phyloP scores from a whole-genome alignment of 2,329 filamentous ascomycete genomes.

The Mycogone perniciosa region DNA sequence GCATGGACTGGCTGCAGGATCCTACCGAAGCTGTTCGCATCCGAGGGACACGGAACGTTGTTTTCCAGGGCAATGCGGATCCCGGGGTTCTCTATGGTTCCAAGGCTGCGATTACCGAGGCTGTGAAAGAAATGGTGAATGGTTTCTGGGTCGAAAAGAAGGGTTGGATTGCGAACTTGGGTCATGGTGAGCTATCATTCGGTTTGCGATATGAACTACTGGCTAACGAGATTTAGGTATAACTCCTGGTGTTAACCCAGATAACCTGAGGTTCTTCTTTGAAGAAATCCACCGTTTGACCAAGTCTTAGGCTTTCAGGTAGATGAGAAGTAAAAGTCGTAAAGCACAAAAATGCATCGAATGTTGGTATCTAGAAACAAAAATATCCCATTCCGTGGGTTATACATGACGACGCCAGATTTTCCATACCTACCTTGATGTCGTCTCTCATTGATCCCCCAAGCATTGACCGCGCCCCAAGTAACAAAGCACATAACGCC shows the following conservation, averaged over 20 bases:
- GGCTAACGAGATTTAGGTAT: constrained; percentile 54
- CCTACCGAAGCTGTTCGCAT: constrained; percentile 76
- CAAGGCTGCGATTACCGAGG: constrained; percentile 70
- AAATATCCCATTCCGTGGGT: neutral
- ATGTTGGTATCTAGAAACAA: constrained; percentile 5
- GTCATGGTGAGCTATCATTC: constrained; percentile 63
- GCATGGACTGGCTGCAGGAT: constrained; percentile 91
- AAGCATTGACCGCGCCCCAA: neutral
- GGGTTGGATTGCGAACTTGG: constrained; percentile 95
- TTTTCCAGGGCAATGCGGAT: constrained; percentile 92
- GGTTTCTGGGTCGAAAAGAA: constrained; percentile 77
- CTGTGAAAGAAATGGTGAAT: constrained; percentile 78
- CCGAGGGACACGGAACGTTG: constrained; percentile 65
- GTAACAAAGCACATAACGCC: no score
- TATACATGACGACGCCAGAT: neutral
- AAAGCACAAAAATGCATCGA: constrained; percentile 1
- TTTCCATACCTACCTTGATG: neutral
- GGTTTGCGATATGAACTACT: neutral
- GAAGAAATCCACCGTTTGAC: constrained; percentile 77
- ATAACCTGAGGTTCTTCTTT: constrained; percentile 90
- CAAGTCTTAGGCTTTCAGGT: constrained; percentile 26
- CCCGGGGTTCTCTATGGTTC: constrained; percentile 88
- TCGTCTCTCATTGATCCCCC: constrained; percentile 6
- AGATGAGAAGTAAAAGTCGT: neutral
- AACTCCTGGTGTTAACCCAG: constrained; percentile 89